Evolutionary conservation across 257 asterid species (phyloP), one percentile per base, ranked within the genome.

Genomic region (Hygrophila difformis): DNA sequence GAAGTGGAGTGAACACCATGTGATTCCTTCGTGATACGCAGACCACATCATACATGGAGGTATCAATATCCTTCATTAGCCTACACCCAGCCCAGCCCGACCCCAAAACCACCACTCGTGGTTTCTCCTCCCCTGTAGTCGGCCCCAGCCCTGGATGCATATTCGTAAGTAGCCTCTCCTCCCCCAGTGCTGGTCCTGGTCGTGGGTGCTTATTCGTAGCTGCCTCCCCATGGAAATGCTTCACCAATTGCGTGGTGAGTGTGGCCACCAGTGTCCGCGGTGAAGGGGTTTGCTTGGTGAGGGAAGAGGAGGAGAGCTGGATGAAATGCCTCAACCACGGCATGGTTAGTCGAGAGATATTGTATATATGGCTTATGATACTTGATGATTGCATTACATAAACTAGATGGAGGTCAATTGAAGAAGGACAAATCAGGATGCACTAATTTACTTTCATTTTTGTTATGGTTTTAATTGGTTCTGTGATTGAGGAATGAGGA

Each of bases 41-140:
- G 2, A 86, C 95, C 23, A 91, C 65, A 56, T 91, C 99, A 60
- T 86, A 91, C 8, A 61, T 42, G 34, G 55, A 66, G 2, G 93
- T 72, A 36, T 91, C 95, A 20, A 86, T 74, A 7, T 70, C 99
- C 81, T 91, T 86, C 53, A 91, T 70, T 2, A 91, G 81, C 64
- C 96, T 68, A 66, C 96, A 91, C 4, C 95, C 99, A 8, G 94
- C 99, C 99, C 99, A 91, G 7, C 99, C 99, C 18, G 96, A 47
- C 3, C 99, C 99, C 75, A 91, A 3, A 4, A 91, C 97, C 49
- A 91, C 99, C 64, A 86, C 78, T 47, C 99, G 72, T 17, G 96
- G 93, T 60, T 86, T 91, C 75, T 86, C 93, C 40, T 59, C 92
- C 28, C 68, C 91, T 63, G 68, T 80, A 5, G 96, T 91, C 19